phyloP scores from a whole-genome alignment of 2,329 filamentous ascomycete genomes.

The Cercospora janseana region DNA sequence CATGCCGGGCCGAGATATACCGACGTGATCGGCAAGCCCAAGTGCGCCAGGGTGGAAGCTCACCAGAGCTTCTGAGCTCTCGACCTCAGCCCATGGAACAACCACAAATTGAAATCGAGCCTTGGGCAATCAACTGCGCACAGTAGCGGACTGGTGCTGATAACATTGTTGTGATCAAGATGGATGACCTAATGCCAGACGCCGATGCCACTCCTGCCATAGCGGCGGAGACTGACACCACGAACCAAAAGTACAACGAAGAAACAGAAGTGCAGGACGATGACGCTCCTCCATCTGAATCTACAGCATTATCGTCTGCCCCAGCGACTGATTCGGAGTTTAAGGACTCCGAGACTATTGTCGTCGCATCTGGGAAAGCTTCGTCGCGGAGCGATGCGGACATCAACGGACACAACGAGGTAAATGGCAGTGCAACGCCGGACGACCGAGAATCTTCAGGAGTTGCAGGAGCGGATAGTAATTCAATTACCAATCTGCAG shows the following conservation, averaged over 20 bases:
- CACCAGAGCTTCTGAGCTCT: neutral
- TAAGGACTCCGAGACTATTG: constrained; percentile 15
- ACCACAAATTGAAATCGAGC: neutral
- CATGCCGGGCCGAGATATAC: neutral
- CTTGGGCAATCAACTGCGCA: neutral
- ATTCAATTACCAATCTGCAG: neutral
- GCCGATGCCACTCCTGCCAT: constrained; percentile 1
- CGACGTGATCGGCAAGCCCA: neutral
- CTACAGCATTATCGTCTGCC: constrained; percentile 19
- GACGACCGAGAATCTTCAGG: too few species aligned
- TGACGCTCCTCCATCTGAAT: constrained; percentile 14
- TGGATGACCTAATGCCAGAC: constrained; percentile 12
- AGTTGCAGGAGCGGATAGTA: neutral
- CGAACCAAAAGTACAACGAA: neutral
- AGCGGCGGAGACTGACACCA: neutral
- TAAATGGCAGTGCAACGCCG: neutral
- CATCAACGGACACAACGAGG: neutral
- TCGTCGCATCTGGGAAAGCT: neutral
- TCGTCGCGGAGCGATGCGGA: too few species aligned
- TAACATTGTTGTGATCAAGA: neutral
- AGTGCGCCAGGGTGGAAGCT: neutral
- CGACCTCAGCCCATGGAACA: neutral
- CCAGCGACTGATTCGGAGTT: constrained; percentile 20
- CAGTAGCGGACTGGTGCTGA: neutral
- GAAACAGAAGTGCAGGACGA: constrained; percentile 1